A percentile compares a stretch with the other conserved stretches of the same genome.
These are phyloP conservation scores for Arthrobotrys musiformis DNA, from an alignment of 2,329 filamentous ascomycete species.

Conservation along the genomic window DNA sequence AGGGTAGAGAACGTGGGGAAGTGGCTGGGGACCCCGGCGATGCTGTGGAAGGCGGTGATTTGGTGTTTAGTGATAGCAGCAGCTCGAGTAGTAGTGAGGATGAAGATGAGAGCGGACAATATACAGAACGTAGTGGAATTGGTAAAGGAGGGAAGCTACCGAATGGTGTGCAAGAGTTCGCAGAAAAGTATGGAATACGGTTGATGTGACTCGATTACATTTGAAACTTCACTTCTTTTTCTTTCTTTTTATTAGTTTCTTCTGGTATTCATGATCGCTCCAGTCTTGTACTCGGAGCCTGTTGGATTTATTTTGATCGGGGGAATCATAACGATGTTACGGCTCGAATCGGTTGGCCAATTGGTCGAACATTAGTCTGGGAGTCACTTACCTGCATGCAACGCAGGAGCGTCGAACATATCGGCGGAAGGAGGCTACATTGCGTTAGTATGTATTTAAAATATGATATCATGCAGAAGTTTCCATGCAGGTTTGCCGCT, in stretches of 20 bases:
- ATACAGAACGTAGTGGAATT: slow-evolving; percentile 50
- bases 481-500: too few relatives aligned
- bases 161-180: slow-evolving; percentile 45
- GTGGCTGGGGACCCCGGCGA: slow-evolving; percentile 43
- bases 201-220: background rate
- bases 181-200: slow-evolving; percentile 43
- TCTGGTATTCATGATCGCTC: background rate
- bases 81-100: slow-evolving; percentile 34
- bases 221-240: background rate
- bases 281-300: too few relatives aligned
- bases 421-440: too few relatives aligned
- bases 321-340: too few relatives aligned
- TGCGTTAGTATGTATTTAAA: too few relatives aligned
- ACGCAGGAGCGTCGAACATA: too few relatives aligned
- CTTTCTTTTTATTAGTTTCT: background rate
- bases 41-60: slow-evolving; percentile 49
- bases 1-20: slow-evolving; percentile 46
- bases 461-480: too few relatives aligned
- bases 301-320: background rate
- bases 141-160: slow-evolving; percentile 47
- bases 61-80: slow-evolving; percentile 47
- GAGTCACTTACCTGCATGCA: too few relatives aligned
- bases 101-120: slow-evolving; percentile 18
- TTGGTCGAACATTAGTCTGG: too few relatives aligned
- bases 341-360: too few relatives aligned